Evolutionary conservation across 2,329 filamentous ascomycete genomes (phyloP).

Genomic region (Aspergillus amoenus): DNA sequence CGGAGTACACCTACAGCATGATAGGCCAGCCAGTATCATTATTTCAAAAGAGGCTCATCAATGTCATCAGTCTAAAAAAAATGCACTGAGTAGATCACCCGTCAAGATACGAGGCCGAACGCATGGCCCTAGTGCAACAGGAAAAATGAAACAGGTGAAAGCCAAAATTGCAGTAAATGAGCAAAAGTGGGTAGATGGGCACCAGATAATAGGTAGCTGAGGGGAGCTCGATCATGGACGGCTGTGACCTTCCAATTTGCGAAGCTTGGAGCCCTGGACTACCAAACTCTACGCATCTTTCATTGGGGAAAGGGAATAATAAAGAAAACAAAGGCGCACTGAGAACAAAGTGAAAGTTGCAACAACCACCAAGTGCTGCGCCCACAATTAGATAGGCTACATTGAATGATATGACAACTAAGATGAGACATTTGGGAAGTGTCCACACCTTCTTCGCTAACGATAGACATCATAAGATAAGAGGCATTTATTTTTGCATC

Average conservation of each 20-base stretch:
- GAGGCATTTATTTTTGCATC: slow-evolving; percentile 78
- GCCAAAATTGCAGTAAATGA: not conserved
- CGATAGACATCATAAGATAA: slow-evolving; percentile 27
- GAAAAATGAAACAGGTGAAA: not conserved
- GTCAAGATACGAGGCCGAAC: not conserved
- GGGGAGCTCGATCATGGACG: not conserved
- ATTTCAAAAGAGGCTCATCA: not conserved
- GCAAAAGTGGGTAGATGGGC: not conserved
- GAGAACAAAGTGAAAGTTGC: slow-evolving; percentile 14
- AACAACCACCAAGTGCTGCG: slow-evolving; percentile 19
- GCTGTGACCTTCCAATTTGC: not conserved
- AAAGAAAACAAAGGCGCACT: slow-evolving; percentile 2
- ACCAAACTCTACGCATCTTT: not conserved
- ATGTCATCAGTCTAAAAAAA: not conserved
- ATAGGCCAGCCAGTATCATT: not conserved
- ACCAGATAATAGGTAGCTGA: not conserved
- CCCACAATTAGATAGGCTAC: slow-evolving; percentile 28
- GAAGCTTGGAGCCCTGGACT: not conserved
- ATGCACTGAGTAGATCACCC: not conserved
- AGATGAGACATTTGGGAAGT: slow-evolving; percentile 24
- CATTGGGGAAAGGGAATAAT: not conserved
- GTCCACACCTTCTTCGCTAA: slow-evolving; percentile 30
- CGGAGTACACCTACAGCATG: not conserved
- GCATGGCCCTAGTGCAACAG: not conserved
- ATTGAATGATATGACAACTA: slow-evolving; percentile 24